A percentile compares a stretch with the other conserved stretches of the same genome.
phyloP scores from a whole-genome alignment of 805 yeast genomes.

The Pichia scutulata region DNA sequence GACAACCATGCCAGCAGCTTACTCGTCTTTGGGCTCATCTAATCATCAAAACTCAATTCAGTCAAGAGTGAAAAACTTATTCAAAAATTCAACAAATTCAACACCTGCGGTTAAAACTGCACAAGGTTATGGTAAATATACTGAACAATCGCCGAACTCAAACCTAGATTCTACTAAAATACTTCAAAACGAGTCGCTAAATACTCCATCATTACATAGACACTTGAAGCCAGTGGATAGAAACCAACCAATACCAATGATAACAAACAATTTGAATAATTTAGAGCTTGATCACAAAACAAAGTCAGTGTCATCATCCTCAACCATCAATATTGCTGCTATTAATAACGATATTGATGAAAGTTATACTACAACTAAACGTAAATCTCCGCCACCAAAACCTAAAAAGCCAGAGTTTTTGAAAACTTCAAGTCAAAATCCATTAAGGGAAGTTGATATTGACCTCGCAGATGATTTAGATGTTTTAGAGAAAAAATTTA shows the following conservation, averaged over 20 bases:
- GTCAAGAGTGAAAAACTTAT: constrained; percentile 44
- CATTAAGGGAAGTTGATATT: not conserved
- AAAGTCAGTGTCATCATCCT: not conserved
- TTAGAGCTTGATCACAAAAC: not conserved
- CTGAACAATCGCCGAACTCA: constrained; percentile 30
- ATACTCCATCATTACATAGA: not conserved
- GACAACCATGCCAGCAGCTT: not conserved
- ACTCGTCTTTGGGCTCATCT: constrained; percentile 15
- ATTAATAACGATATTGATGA: not conserved
- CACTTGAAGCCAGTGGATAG: not conserved
- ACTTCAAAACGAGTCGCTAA: not conserved
- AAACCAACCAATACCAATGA: not conserved
- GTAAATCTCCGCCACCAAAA: constrained; percentile 39
- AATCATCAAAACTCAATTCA: constrained; percentile 34
- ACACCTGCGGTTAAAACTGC: constrained; percentile 57
- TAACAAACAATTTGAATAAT: not conserved
- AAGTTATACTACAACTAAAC: not conserved
- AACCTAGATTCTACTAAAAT: not conserved
- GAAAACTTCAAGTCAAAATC: constrained; percentile 1
- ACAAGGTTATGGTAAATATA: constrained; percentile 72
- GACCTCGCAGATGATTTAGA: constrained; percentile 40
- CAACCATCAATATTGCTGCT: not conserved
- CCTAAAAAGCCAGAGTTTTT: constrained; percentile 58
- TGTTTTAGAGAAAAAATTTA: constrained; percentile 49
- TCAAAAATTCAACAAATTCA: constrained; percentile 31